phyloP scores from a whole-genome alignment of 306 rosid species.

The Comarum palustre region DNA sequence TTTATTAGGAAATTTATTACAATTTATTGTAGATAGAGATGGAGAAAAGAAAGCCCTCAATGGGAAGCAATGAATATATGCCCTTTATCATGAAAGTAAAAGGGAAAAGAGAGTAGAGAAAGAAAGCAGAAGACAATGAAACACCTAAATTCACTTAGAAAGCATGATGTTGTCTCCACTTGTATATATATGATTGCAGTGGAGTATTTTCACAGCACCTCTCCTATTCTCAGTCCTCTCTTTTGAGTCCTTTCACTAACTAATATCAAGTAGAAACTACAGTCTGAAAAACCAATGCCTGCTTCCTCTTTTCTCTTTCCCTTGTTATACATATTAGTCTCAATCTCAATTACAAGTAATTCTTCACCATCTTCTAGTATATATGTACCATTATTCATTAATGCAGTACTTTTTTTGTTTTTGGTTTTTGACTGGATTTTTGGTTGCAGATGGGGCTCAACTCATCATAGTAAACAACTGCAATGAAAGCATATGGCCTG shows the following conservation, averaged over 20 bases:
- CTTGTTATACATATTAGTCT: conserved; percentile 29
- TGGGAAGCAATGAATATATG: conserved; percentile 81
- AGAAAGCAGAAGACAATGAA: conserved; percentile 37
- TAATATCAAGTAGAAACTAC: not conserved
- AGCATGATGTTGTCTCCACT: conserved; percentile 31
- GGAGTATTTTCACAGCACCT: conserved; percentile 5
- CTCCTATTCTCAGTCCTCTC: conserved; percentile 1
- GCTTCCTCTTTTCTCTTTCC: conserved; percentile 31
- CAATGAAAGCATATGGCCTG: conserved; percentile 86
- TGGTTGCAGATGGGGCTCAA: conserved; percentile 73
- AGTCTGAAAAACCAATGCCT: conserved; percentile 37
- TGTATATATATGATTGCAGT: not conserved
- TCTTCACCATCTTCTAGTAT: conserved; percentile 16
- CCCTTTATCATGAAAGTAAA: conserved; percentile 51
- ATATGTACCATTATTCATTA: conserved; percentile 11
- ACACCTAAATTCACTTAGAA: conserved; percentile 12
- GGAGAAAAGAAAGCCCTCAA: conserved; percentile 42
- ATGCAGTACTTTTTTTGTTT: not conserved
- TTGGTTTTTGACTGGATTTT: not conserved
- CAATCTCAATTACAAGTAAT: conserved; percentile 45
- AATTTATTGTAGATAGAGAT: not conserved
- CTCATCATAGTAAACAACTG: conserved; percentile 86
- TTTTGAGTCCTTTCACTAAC: not conserved
- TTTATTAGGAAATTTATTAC: not conserved
- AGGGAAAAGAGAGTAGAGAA: conserved; percentile 32